Base-by-base conservation (phyloP, 2,329 filamentous ascomycete species). In the Cryoendolithus antarcticus region DNA sequence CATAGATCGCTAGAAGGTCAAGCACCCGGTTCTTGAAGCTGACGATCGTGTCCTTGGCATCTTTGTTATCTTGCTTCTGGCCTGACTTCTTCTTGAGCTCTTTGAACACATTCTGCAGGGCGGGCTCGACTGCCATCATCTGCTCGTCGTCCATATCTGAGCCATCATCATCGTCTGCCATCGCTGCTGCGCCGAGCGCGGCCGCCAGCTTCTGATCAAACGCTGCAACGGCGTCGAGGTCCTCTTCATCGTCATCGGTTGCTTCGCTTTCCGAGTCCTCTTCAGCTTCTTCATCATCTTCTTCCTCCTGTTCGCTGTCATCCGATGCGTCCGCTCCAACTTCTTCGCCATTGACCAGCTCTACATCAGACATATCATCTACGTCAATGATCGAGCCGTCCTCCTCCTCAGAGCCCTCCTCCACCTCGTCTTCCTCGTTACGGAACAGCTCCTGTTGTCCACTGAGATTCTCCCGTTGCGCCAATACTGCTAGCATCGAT, bases 21-120 rank as follows among this genome's bases (percentile, higher is more conserved):
- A 96, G 73, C 4, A 95, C 81, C 32, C 88, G 82, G 60, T 85
- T 84, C 67, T 98, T 98, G 72, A 98, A 94, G 62, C 89, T 88
- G 53, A 93, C 67, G 55, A 96, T 84, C 12, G 78, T 86, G 49
- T 89, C 82, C 56, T 85, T 91, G 39, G 89, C 88, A 44, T 89
- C 82, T 56, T 85, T 85, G 52, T 82, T 82, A 55, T 91, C 80
- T 61, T 88, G 83, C 64, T 88, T 91, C 55, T 82, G 80, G 57
- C 72, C 79, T 30, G 48, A 49, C 10, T 67, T 65, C 10, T 66
- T 67, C 58, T 85, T 80, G 35, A 80, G 77, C 48, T 88, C 79
- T 48, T 79, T 77, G 70, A 96, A 93, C 45, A 95, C 85, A 46
- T 84, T 83, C 37, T 79, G 76, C 3, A 98, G 75, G 55, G 89